Evolutionary conservation across 2,329 filamentous ascomycete genomes (phyloP).

Genomic region (Didymella lethalis): DNA sequence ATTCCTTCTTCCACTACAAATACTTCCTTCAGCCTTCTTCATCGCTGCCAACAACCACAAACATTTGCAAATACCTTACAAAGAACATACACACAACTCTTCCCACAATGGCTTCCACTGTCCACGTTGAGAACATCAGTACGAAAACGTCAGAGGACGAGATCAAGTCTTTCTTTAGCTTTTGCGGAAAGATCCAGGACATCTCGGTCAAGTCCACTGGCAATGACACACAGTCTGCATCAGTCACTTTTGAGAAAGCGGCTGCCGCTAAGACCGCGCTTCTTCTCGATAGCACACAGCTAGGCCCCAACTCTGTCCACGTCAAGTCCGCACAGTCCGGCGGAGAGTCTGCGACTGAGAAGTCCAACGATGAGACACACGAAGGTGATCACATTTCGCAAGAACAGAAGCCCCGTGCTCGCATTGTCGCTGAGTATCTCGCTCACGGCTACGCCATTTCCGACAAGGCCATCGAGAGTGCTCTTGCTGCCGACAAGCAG

Average conservation of each 20-base stretch:
- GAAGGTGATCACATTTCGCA: constrained; percentile 78
- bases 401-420: constrained; percentile 94
- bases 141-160: constrained; percentile 84
- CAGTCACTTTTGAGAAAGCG: constrained; percentile 96
- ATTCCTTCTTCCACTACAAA: constrained; percentile 9
- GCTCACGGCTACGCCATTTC: constrained; percentile 91
- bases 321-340: constrained; percentile 76
- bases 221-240: constrained; percentile 78
- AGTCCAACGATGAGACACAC: constrained; percentile 61
- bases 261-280: constrained; percentile 96
- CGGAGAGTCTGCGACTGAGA: constrained; percentile 68
- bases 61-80: constrained; percentile 4
- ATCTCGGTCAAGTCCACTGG: constrained; percentile 74
- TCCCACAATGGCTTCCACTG: constrained; percentile 66
- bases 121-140: constrained; percentile 91
- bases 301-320: constrained; percentile 77
- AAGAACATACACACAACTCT: constrained; percentile 6
- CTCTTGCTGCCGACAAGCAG: constrained; percentile 86
- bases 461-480: constrained; percentile 78
- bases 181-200: constrained; percentile 88
- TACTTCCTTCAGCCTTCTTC: constrained; percentile 4
- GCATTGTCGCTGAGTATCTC: constrained; percentile 95
- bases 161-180: constrained; percentile 96
- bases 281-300: constrained; percentile 94
- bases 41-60: not conserved